phyloP scores from a whole-genome alignment of 2,329 filamentous ascomycete species.

The Aspergillus costaricaensis region DNA sequence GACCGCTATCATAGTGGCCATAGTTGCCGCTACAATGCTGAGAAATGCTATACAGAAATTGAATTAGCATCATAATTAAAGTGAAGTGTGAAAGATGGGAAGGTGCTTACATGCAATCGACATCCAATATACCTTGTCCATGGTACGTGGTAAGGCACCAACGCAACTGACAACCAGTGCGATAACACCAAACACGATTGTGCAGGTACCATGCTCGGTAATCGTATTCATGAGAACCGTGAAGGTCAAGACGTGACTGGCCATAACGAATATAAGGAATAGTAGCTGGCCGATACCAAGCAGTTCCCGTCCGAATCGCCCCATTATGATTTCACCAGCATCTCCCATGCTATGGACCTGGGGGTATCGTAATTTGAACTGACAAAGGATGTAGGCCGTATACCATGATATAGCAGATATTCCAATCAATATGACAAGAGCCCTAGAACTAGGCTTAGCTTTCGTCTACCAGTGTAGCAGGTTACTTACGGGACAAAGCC shows the following conservation, averaged over 20 bases:
- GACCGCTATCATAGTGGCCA: conserved; percentile 68
- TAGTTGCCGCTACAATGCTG: conserved; percentile 62
- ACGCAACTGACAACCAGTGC: conserved; percentile 61
- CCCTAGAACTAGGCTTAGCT: conserved; percentile 30
- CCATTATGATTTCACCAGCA: conserved; percentile 63
- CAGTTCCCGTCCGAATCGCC: conserved; percentile 63
- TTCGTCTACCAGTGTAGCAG: background rate
- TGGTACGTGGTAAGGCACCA: conserved; percentile 62
- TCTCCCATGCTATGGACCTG: conserved; percentile 68
- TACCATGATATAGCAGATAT: conserved; percentile 60
- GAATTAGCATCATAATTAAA: conserved; percentile 4
- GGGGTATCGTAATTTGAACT: conserved; percentile 60
- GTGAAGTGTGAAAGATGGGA: background rate
- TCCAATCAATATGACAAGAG: conserved; percentile 55
- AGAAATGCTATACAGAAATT: conserved; percentile 52
- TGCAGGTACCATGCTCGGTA: conserved; percentile 62
- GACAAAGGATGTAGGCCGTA: conserved; percentile 61
- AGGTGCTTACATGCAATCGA: conserved; percentile 56
- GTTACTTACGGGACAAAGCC: conserved; percentile 55
- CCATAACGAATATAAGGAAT: conserved; percentile 68
- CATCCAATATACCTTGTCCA: conserved; percentile 62
- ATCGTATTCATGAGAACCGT: conserved; percentile 67
- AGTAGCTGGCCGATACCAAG: conserved; percentile 63
- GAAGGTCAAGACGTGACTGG: conserved; percentile 70
- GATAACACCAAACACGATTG: conserved; percentile 63